Evolutionary conservation across 176 grass and related monocot species (phyloP).

Genomic region (Triticum monococcum): DNA sequence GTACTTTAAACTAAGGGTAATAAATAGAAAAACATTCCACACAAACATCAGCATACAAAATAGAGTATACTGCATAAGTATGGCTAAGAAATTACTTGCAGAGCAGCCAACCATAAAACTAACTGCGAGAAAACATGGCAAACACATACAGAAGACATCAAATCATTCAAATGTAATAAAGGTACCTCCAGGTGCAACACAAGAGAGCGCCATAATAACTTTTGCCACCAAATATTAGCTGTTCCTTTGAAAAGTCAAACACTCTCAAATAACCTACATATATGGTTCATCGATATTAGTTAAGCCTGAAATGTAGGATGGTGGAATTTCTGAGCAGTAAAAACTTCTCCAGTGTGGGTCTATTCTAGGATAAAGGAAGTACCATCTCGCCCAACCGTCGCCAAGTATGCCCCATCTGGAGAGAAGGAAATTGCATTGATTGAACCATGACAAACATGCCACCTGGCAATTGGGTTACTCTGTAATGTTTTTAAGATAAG

Average conservation of each 20-base stretch:
- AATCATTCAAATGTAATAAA: constrained; percentile 19
- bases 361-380: constrained; percentile 32
- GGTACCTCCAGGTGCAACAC: constrained; percentile 94
- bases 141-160: background rate
- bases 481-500: constrained; percentile 40
- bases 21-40: background rate
- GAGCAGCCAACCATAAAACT: constrained; percentile 4
- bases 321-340: background rate
- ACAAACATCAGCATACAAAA: background rate
- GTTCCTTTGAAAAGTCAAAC: constrained; percentile 89
- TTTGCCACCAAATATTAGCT: constrained; percentile 94
- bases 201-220: constrained; percentile 91
- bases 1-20: background rate
- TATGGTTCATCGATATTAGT: constrained; percentile 27
- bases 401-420: constrained; percentile 79
- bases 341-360: constrained; percentile 8
- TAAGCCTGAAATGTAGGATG: background rate
- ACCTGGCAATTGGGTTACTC: constrained; percentile 88
- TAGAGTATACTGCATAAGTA: background rate
- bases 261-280: constrained; percentile 91
- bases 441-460: constrained; percentile 94
- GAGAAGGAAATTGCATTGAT: constrained; percentile 93
- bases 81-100: background rate
- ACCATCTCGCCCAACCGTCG: constrained; percentile 94
- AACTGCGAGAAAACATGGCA: constrained; percentile 17